Percentiles rank a stretch among this genome's conserved stretches.
These are phyloP conservation scores for Russula sp. DNA, from an alignment of 768 basidiomycete species.

Conservation along the genomic window DNA sequence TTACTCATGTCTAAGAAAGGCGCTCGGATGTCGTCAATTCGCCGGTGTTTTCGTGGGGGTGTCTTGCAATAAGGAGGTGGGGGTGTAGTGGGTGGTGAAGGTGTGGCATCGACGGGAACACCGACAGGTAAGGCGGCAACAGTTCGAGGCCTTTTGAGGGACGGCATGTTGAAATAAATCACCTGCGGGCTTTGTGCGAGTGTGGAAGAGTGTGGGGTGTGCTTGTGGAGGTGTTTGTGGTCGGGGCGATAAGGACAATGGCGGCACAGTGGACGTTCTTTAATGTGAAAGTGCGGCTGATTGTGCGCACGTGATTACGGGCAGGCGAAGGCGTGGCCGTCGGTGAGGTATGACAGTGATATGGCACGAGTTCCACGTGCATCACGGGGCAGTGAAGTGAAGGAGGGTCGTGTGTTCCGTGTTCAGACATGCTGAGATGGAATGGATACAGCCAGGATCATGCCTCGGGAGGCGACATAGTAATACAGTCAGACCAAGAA, in stretches of 20 bases:
- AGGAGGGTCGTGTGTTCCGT: constrained; percentile 14
- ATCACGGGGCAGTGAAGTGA: constrained; percentile 26
- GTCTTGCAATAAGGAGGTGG: constrained; percentile 23
- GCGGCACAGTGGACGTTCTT: constrained; percentile 22
- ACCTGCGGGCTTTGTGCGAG: constrained; percentile 16
- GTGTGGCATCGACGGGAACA: constrained; percentile 22
- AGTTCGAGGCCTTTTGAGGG: constrained; percentile 26
- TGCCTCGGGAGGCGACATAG: constrained; percentile 23
- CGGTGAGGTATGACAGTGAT: constrained; percentile 15
- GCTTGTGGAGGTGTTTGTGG: constrained; percentile 19
- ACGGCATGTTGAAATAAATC: constrained; percentile 19
- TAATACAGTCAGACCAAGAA: constrained; percentile 12
- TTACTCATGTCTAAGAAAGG: constrained; percentile 28
- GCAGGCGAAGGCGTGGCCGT: constrained; percentile 28
- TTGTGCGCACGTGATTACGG: constrained; percentile 23
- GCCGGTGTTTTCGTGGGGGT: constrained; percentile 24
- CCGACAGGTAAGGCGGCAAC: constrained; percentile 9
- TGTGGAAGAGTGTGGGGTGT: constrained; percentile 24
- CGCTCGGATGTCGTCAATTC: constrained; percentile 21
- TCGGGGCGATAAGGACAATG: constrained; percentile 25
- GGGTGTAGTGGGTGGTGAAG: constrained; percentile 8
- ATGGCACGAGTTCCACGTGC: constrained; percentile 22
- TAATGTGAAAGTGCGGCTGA: constrained; percentile 28
- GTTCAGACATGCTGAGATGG: constrained; percentile 25
- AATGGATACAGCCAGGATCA: constrained; percentile 26